Percentiles rank a stretch among this genome's conserved stretches.
phyloP scores from a whole-genome alignment of 257 asterid genomes.

The Verbascum thapsus region DNA sequence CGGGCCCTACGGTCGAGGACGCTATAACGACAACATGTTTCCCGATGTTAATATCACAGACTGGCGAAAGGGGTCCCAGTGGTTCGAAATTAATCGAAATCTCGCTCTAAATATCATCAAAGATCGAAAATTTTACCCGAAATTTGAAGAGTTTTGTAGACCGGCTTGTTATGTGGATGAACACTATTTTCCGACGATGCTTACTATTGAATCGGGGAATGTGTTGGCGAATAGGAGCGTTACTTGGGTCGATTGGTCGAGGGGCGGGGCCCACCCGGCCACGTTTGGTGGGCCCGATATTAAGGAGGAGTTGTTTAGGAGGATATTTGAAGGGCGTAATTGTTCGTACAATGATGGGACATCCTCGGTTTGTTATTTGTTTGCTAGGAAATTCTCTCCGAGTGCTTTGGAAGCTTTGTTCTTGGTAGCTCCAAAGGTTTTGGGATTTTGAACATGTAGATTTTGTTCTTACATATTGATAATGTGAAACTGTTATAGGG shows the following conservation, averaged over 20 bases:
- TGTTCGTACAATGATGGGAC: slow-evolving; percentile 47
- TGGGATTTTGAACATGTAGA: slow-evolving; percentile 42
- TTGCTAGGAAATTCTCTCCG: slow-evolving; percentile 70
- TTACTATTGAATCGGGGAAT: slow-evolving; percentile 38
- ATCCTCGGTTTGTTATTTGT: slow-evolving; percentile 45
- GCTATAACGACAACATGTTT: slow-evolving; percentile 53
- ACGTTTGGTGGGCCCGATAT: slow-evolving; percentile 55
- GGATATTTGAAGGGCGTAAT: slow-evolving; percentile 32
- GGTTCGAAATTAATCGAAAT: slow-evolving; percentile 45
- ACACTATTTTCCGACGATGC: slow-evolving; percentile 67
- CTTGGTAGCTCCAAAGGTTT: slow-evolving; percentile 47
- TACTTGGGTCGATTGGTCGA: slow-evolving; percentile 76
- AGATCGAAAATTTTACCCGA: slow-evolving; percentile 54
- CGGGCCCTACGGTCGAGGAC: slow-evolving; percentile 70
- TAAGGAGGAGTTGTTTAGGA: slow-evolving; percentile 45
- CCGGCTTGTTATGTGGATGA: slow-evolving; percentile 70
- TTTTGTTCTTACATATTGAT: background rate
- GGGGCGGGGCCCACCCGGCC: slow-evolving; percentile 78
- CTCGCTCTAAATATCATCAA: slow-evolving; percentile 50
- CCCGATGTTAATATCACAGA: slow-evolving; percentile 55
- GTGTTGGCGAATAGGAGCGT: slow-evolving; percentile 56
- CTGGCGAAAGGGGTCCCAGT: slow-evolving; percentile 85
- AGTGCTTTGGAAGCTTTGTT: slow-evolving; percentile 52
- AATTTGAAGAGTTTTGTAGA: slow-evolving; percentile 56
- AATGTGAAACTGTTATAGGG: too few relatives aligned